These are phyloP conservation scores for Tylopilus plumbeoviolaceoides DNA, from an alignment of 768 basidiomycete species.

Conservation along the genomic window DNA sequence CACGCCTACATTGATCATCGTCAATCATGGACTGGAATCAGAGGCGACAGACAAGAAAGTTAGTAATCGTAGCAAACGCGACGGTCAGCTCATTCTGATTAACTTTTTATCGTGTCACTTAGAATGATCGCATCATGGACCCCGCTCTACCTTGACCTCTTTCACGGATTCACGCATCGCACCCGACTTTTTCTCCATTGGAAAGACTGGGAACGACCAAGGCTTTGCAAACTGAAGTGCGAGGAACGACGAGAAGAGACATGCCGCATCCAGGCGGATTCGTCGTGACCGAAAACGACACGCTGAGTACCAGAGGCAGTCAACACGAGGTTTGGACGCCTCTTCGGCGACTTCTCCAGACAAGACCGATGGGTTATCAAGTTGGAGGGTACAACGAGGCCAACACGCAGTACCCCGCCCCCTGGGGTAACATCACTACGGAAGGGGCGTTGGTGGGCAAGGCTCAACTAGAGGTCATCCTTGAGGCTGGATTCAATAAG, in stretches of 20 bases:
- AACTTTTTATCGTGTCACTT: slow-evolving; percentile 99
- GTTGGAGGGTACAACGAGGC: slow-evolving; percentile 95
- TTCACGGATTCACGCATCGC: slow-evolving; percentile 95
- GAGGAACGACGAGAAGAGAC: slow-evolving; percentile 80
- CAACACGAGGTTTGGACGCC: no score
- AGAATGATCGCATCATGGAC: slow-evolving; percentile 99
- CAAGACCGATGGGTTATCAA: slow-evolving; percentile 90
- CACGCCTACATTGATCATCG: slow-evolving; percentile 90
- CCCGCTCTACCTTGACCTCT: slow-evolving; percentile 95
- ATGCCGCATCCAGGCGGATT: slow-evolving; percentile 71
- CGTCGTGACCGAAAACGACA: slow-evolving; percentile 56
- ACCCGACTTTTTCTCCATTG: slow-evolving; percentile 96
- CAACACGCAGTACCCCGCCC: slow-evolving; percentile 76
- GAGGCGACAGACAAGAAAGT: slow-evolving; percentile 90
- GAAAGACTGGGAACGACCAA: slow-evolving; percentile 99
- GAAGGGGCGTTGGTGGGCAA: slow-evolving; percentile 49
- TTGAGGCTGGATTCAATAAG: slow-evolving; percentile 81
- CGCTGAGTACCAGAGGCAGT: slow-evolving; percentile 51
- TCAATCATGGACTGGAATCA: slow-evolving; percentile 91
- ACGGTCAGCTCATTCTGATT: slow-evolving; percentile 98
- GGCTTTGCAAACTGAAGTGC: slow-evolving; percentile 84
- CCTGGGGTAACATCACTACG: slow-evolving; percentile 54
- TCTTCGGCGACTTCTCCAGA: slow-evolving; percentile 81
- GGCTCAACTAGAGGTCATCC: slow-evolving; percentile 86
- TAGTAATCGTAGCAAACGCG: slow-evolving; percentile 97